phyloP scores from a whole-genome alignment of 495 filamentous ascomycete species.

The Rusavskia elegans region DNA sequence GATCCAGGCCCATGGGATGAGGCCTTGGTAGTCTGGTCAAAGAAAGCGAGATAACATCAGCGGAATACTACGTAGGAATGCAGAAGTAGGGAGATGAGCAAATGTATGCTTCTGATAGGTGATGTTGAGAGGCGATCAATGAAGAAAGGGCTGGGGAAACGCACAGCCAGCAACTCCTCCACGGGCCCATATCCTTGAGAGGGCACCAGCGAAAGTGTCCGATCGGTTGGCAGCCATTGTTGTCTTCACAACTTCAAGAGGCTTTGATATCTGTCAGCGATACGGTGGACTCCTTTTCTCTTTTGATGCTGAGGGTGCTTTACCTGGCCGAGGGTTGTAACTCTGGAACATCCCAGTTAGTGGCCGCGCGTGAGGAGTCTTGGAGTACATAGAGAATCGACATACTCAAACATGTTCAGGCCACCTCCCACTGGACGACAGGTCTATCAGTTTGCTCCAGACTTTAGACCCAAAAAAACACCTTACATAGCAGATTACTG shows the following conservation, averaged over 20 bases:
- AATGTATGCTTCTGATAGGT: not conserved
- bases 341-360: slow-evolving; percentile 27
- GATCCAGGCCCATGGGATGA: slow-evolving; percentile 99
- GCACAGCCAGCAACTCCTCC: slow-evolving; percentile 91
- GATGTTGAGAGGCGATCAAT: not conserved
- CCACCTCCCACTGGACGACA: slow-evolving; percentile 60
- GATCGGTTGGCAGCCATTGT: slow-evolving; percentile 94
- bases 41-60: not conserved
- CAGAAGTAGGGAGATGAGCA: not conserved
- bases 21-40: slow-evolving; percentile 83
- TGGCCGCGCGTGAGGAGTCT: too few species aligned
- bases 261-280: slow-evolving; percentile 35
- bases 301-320: not conserved
- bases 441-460: slow-evolving; percentile 4
- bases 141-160: slow-evolving; percentile 20
- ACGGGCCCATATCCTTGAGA: slow-evolving; percentile 79
- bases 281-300: not conserved
- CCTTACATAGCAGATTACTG: slow-evolving; percentile 79
- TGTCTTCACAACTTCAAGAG: slow-evolving; percentile 97
- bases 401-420: slow-evolving; percentile 92
- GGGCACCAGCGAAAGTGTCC: slow-evolving; percentile 69
- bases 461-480: not conserved
- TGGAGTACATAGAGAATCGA: slow-evolving; percentile 15
- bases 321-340: slow-evolving; percentile 77
- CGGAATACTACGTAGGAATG: not conserved